Percentiles rank a stretch among this genome's conserved stretches.
Conservation (phyloP, 2,329 filamentous ascomycete species). For the Botryotinia globosa region DNA sequence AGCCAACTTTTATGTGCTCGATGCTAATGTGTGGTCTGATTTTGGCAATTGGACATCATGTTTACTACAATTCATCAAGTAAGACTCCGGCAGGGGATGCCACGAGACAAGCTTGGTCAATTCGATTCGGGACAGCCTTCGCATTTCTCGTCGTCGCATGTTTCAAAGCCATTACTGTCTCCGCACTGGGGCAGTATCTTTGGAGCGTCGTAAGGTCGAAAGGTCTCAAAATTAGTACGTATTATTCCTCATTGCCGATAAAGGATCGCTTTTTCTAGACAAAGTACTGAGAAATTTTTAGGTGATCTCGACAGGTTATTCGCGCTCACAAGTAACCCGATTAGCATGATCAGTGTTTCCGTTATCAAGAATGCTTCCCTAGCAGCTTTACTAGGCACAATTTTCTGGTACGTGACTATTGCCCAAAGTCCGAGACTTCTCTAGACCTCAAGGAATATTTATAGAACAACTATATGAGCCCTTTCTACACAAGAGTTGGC, state of each 20-base stretch:
- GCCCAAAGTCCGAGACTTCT: too few relatives aligned
- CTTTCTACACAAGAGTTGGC: too few relatives aligned
- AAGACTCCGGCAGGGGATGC: constrained; percentile 13
- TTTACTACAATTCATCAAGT: constrained; percentile 22
- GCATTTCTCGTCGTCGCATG: constrained; percentile 21
- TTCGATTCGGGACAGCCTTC: constrained; percentile 26
- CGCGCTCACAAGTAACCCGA: constrained; percentile 22
- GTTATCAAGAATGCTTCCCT: constrained; percentile 1
- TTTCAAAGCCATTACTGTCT: constrained; percentile 20
- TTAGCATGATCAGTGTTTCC: constrained; percentile 19
- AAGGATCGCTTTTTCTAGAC: neutral
- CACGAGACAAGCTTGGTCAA: constrained; percentile 22
- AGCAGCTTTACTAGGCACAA: neutral
- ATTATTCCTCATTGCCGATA: neutral
- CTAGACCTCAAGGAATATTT: too few relatives aligned
- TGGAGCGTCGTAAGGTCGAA: constrained; percentile 25
- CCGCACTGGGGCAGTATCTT: constrained; percentile 25
- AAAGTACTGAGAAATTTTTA: neutral
- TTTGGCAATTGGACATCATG: constrained; percentile 23
- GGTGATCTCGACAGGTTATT: constrained; percentile 26
- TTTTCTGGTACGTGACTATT: neutral
- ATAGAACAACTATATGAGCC: too few relatives aligned
- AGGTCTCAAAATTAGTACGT: constrained; percentile 10
- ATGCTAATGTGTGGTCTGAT: neutral
- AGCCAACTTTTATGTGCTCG: neutral